Evolutionary conservation across 2,329 filamentous ascomycete genomes (phyloP), one percentile per base, ranked within the genome.

Genomic region (Phyllosticta citriasiana): DNA sequence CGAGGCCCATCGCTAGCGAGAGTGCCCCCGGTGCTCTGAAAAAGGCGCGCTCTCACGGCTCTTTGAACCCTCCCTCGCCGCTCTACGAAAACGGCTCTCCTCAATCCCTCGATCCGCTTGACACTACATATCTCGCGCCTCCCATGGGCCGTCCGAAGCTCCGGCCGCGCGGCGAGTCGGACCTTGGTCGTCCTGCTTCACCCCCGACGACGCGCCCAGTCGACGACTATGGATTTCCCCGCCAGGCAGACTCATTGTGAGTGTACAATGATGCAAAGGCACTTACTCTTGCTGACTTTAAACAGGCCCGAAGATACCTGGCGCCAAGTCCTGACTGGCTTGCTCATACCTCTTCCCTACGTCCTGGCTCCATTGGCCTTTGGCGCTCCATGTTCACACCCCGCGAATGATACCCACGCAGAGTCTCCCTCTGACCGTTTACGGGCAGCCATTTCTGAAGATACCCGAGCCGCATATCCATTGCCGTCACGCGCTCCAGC

Each of bases 341-440:
- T 81, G 59, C 70, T 84, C 30, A 71, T 81, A 26, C 78, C 78
- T 7, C 70, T 81, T 26, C 79, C 79, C 5, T 80, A 75, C 62
- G 65, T 80, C 59, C 70, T 81, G 57, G 77, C 77, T 6, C 77
- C 78, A 6, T 68, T 78, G 16, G 77, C 77, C 60, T 79, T 77
- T 7, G 65, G 65, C n/a, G 63, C 63, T 19, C 40, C 40, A 47
- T n/a, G 14, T 47, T 47, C 40, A 16, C 27, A 19, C 19, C 51
- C 60, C 10, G 24, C 57, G 24, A 22, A 33, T 26, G 55, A 35
- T 12, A 24, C 59, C 19, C 12, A 27, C 25, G 16, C 63, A 54
- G 52, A 55, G 47, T 62, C 61, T 26, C 25, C 61, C 5, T 25
- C 55, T 53, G 61, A 62, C 26, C 57, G 57, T 10, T 50, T 62